Evolutionary conservation across 768 basidiomycete genomes (phyloP), one percentile per base, ranked within the genome.

Genomic region (Antrodiella citrinella): DNA sequence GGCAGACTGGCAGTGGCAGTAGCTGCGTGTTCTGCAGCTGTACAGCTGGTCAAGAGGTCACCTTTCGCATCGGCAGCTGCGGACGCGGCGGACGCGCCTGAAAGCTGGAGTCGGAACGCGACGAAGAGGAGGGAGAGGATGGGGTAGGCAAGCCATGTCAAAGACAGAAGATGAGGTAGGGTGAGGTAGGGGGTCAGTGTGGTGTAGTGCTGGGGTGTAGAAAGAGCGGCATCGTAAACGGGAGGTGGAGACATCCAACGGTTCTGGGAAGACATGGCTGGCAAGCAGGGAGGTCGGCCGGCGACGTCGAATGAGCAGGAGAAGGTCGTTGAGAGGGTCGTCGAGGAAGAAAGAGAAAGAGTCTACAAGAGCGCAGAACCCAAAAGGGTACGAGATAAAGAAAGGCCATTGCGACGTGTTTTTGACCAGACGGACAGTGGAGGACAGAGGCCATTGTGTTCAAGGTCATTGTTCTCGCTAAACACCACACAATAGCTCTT

Each of bases 61-160:
- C 64, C 68, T 68, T 90, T 93, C 41, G 89, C 85, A 55, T 72
- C 81, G 26, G 72, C 71, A 3, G 90, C 76, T 2, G 83, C 75
- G 57, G 76, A 72, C 60, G 87, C 75, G 3, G 91, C 80, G 11
- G 84, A 76, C 19, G 73, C 73, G 4, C 86, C 76, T 21, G 91
- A 90, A 10, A 87, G 64, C 52, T 84, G 77, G 35, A 96, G 76
- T 49, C 90, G 80, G 61, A 92, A 91, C 26, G 85, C 85, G 64
- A 94, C 80, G 62, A 97, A 88, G 56, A 92, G 65, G 51, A 97
- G 80, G 21, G 92, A 94, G 39, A 95, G 69, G 23, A 96, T 82
- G 25, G 91, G 91, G 56, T 91, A 92, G 7, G 92, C 90, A 35
- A 97, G 84, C 85, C 91, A 89, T 62, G 88, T 77, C 11, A 95